These are phyloP conservation scores for Draba incana DNA, from an alignment of 345 rosid species.

Conservation along the genomic window DNA sequence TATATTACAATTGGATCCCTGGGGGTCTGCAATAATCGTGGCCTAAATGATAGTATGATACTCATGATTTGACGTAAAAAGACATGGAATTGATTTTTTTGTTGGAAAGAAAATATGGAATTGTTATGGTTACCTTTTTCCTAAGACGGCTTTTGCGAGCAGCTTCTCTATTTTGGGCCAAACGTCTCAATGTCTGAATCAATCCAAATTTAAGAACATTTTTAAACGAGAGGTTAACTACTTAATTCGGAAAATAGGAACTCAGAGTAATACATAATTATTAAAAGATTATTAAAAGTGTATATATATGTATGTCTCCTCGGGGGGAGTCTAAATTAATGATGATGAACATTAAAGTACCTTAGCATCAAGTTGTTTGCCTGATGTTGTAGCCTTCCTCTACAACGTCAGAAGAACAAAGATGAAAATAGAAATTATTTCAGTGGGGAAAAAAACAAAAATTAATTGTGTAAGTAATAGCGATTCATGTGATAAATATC, in stretches of 20 bases:
- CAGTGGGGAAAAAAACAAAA: conserved; percentile 21
- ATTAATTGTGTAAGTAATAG: conserved; percentile 6
- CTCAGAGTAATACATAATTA: neutral
- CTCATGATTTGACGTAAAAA: conserved; percentile 2
- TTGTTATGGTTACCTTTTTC: conserved; percentile 69
- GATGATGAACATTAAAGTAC: conserved; percentile 41
- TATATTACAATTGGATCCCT: too few species aligned
- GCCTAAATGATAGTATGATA: too few species aligned
- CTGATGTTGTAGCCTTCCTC: conserved; percentile 87
- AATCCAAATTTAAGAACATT: conserved; percentile 10
- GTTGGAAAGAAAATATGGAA: neutral
- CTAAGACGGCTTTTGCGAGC: conserved; percentile 97
- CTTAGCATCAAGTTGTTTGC: conserved; percentile 92
- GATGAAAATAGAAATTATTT: conserved; percentile 22
- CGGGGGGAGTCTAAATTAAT: conserved; percentile 21
- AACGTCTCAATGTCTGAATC: conserved; percentile 87
- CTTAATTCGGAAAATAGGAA: neutral
- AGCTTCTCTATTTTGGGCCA: conserved; percentile 99
- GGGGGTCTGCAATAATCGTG: too few species aligned
- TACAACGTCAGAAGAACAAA: conserved; percentile 48
- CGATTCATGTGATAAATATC: conserved; percentile 18
- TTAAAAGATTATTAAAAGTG: neutral
- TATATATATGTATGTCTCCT: conserved; percentile 16
- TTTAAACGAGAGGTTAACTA: conserved; percentile 23
- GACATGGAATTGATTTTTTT: neutral